Base-by-base conservation (phyloP, 768 basidiomycete genomes). In the Sarcodon aspratus region DNA sequence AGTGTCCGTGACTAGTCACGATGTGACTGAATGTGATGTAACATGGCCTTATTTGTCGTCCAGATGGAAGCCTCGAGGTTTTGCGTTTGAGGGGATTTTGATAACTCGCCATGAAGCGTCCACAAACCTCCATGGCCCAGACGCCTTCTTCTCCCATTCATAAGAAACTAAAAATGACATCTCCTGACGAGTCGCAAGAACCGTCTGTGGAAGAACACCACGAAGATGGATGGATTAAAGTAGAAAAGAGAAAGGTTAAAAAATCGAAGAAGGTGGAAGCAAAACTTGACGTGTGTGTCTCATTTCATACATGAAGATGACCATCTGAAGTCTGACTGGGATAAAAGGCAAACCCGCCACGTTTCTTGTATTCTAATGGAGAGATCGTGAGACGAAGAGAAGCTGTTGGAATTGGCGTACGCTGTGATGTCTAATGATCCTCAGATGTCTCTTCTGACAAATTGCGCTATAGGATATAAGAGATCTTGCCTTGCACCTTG, bases 401-500 rank as follows among this genome's bases (percentile, higher is more conserved):
- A 55, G 82, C 88, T 36, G 75, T 94, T 48, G 78, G 80, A n/a
- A 80, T 94, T 51, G 82, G 82, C 48, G 93, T 93, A 56, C 51
- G 83, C 73, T 9, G 1, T 18, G 32, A 10, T 18, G 9, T 32
- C n/a, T 34, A 6, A 33, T 17, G 44, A 13, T 17, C 9, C 12
- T 9, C n/a, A 35, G 32, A 11, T 11, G 13, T 42, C 38, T 48
- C 27, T 35, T 33, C 6, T 27, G 21, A 27, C 21, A 27, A 27
- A 3, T 27, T 27, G 21, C 21, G 21, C 21, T 36, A 31, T 59
- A 96, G 93, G 92, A 96, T 58, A 70, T 97, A 17, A 76, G 95
- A 34, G 93, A 97, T 57, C 71, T 97, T 15, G 73, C 85, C 9
- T 66, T 97, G 3, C 87, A 96, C 55, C 69, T 95, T 43, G 65